Conservation (phyloP, 208 protist species). For the Crithidia fasciculata region DNA sequence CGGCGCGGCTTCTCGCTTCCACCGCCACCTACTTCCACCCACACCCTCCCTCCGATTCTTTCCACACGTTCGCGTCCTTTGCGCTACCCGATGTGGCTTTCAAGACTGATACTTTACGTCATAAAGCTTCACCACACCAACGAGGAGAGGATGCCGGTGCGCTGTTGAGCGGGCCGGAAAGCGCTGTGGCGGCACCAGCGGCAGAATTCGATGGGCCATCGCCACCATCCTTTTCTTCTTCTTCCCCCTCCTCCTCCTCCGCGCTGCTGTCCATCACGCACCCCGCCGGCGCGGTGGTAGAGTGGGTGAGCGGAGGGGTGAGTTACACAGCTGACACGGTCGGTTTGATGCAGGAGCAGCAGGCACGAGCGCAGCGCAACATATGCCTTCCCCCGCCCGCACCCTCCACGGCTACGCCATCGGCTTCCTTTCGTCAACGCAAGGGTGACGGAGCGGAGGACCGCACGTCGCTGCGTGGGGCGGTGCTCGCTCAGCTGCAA, state of each 20-base stretch:
- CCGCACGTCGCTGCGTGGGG: slow-evolving; percentile 43
- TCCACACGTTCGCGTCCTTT: background rate
- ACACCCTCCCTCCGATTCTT: background rate
- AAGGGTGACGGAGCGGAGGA: slow-evolving; percentile 9
- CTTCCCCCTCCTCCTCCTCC: too few relatives aligned
- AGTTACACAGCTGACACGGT: slow-evolving; percentile 70
- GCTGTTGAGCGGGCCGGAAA: too few relatives aligned
- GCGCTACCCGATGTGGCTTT: too few relatives aligned
- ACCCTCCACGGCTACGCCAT: background rate
- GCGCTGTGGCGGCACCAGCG: background rate
- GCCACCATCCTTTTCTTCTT: background rate
- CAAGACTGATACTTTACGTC: too few relatives aligned
- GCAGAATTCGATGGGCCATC: background rate
- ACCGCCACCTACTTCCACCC: slow-evolving; percentile 2
- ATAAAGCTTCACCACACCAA: too few relatives aligned
- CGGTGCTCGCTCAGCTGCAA: slow-evolving; percentile 48
- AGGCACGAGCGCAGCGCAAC: slow-evolving; percentile 43
- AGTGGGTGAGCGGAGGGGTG: slow-evolving; percentile 65
- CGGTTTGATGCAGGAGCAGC: slow-evolving; percentile 65
- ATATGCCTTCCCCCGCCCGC: slow-evolving; percentile 40
- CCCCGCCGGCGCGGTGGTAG: slow-evolving; percentile 48
- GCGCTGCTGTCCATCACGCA: background rate
- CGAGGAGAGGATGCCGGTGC: too few relatives aligned
- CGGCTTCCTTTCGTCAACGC: background rate
- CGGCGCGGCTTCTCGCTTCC: background rate